Conservation (phyloP, 495 filamentous ascomycete genomes). For the Penicillium malachiteum region DNA sequence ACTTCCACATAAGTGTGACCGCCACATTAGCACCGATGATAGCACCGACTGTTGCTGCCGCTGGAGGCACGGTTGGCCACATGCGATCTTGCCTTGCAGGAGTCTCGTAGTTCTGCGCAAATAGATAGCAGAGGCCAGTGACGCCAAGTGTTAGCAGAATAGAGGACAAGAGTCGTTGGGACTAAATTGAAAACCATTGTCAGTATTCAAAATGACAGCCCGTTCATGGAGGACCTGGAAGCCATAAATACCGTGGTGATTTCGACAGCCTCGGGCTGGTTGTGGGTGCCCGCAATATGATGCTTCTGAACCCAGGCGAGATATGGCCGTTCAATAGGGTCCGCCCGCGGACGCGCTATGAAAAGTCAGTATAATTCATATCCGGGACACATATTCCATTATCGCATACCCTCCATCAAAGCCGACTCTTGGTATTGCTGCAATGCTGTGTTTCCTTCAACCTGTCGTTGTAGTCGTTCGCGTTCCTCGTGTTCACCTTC, state of each 20-base stretch:
- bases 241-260: slow-evolving; percentile 34
- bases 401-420: slow-evolving; percentile 35
- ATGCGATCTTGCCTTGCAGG: slow-evolving; percentile 58
- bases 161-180: slow-evolving; percentile 65
- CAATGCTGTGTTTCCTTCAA: slow-evolving; percentile 47
- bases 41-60: slow-evolving; percentile 70
- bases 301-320: slow-evolving; percentile 53
- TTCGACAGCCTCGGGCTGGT: slow-evolving; percentile 29
- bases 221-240: not conserved
- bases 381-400: not conserved
- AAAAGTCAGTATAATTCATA: slow-evolving; percentile 9
- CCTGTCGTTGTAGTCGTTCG: slow-evolving; percentile 39
- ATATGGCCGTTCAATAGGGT: slow-evolving; percentile 39
- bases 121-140: slow-evolving; percentile 49
- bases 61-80: slow-evolving; percentile 72
- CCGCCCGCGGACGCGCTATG: slow-evolving; percentile 43
- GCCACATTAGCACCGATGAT: slow-evolving; percentile 65
- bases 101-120: slow-evolving; percentile 62
- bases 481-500: slow-evolving; percentile 40
- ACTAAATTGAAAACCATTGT: slow-evolving; percentile 18
- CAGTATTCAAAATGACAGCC: not conserved
- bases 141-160: slow-evolving; percentile 54
- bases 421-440: slow-evolving; percentile 45
- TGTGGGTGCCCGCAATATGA: slow-evolving; percentile 38
- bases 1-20: slow-evolving; percentile 63